A percentile compares a stretch with the other conserved stretches of the same genome.
phyloP scores from a whole-genome alignment of 371 early-diverging fungal species.

The Parasitella parasitica region DNA sequence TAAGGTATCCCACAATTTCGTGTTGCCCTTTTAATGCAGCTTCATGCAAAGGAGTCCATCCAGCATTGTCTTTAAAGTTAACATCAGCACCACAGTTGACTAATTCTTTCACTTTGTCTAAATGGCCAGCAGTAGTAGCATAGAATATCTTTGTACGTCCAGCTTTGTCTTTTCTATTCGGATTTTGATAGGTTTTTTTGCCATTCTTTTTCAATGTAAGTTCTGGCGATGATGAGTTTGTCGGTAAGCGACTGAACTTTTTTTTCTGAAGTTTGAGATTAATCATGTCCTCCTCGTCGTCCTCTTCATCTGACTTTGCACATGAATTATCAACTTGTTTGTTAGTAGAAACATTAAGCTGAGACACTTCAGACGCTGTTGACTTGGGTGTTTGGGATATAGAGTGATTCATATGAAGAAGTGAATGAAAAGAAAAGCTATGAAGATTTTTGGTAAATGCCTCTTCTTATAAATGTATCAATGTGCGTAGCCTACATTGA shows the following conservation, averaged over 20 bases:
- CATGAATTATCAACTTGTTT: background rate
- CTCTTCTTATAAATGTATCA: background rate
- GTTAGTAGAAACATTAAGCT: background rate
- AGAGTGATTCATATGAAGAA: background rate
- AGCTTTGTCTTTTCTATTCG: conserved; percentile 57
- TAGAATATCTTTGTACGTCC: conserved; percentile 60
- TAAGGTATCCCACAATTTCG: conserved; percentile 56
- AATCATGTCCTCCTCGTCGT: conserved; percentile 14
- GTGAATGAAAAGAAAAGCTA: background rate
- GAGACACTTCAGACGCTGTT: background rate
- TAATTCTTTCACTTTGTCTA: conserved; percentile 47
- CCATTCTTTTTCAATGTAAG: background rate
- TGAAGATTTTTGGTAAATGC: background rate
- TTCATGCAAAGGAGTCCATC: conserved; percentile 71
- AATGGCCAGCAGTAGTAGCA: conserved; percentile 51
- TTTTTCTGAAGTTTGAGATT: background rate
- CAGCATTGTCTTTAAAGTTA: conserved; percentile 63
- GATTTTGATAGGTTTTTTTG: conserved; percentile 25
- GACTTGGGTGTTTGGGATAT: background rate
- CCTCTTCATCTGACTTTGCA: background rate
- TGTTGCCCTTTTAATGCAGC: conserved; percentile 64
- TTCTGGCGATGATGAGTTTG: conserved; percentile 14
- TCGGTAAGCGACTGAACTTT: background rate
- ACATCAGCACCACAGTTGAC: conserved; percentile 55
- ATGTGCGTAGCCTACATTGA: background rate